phyloP scores from a whole-genome alignment of 108 stramenopile species.

The Skeletonema costatum region DNA sequence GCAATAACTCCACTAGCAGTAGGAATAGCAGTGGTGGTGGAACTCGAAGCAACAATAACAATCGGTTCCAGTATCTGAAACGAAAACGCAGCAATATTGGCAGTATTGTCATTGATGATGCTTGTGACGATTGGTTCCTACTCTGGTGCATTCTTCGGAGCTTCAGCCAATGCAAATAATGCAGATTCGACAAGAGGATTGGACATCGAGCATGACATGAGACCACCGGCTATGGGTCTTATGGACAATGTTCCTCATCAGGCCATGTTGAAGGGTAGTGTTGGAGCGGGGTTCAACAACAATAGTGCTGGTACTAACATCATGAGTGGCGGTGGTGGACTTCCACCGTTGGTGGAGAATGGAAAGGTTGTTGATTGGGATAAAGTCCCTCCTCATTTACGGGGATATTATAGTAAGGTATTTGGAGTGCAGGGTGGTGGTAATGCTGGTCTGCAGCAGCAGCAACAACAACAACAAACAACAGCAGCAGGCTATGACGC shows the following conservation, averaged over 20 bases:
- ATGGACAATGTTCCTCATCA: conserved; percentile 19
- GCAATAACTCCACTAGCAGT: no score
- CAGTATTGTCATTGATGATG: conserved; percentile 4
- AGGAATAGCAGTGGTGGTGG: not conserved
- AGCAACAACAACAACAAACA: conserved; percentile 2
- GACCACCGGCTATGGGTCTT: conserved; percentile 6
- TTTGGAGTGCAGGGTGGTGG: conserved; percentile 13
- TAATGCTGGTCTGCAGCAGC: not conserved
- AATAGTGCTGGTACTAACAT: not conserved
- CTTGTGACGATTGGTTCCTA: conserved; percentile 10
- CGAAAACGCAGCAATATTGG: conserved; percentile 12
- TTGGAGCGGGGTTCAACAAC: not conserved
- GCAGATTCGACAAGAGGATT: not conserved
- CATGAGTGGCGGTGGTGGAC: not conserved
- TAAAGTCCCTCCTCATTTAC: conserved; percentile 40
- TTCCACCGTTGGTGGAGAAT: not conserved
- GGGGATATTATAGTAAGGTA: conserved; percentile 35
- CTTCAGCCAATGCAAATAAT: not conserved
- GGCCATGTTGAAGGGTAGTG: not conserved
- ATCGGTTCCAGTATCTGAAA: conserved; percentile 9
- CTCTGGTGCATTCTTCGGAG: conserved; percentile 1
- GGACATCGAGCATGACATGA: not conserved
- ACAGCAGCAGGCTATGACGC: not conserved
- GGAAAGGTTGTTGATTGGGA: conserved; percentile 23
- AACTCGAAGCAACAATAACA: not conserved